These are phyloP conservation scores for Crithidia bombi DNA, from an alignment of 208 protist species.

Conservation along the genomic window DNA sequence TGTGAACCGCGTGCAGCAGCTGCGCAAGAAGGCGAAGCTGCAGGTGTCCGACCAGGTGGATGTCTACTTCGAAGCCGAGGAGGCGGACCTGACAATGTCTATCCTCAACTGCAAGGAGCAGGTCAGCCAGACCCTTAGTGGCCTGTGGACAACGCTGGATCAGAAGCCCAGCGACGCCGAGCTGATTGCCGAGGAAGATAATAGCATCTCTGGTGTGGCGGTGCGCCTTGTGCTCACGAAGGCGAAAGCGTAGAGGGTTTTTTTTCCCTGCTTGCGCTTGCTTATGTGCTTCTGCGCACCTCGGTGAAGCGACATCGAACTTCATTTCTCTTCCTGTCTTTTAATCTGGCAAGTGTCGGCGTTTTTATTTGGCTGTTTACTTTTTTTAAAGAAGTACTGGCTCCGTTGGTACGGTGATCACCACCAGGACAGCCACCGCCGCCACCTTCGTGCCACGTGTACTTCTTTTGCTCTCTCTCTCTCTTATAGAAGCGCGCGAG, in stretches of 20 bases:
- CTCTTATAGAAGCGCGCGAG: too few species aligned
- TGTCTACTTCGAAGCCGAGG: conserved; percentile 82
- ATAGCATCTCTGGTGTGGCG: conserved; percentile 77
- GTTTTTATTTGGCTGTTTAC: neutral
- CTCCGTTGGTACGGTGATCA: too few species aligned
- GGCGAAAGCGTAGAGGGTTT: conserved; percentile 10
- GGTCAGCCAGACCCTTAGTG: conserved; percentile 71
- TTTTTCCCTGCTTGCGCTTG: conserved; percentile 2
- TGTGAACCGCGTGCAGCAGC: conserved; percentile 95
- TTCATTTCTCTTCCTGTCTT: neutral
- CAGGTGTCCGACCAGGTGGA: conserved; percentile 67
- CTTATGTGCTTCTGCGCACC: neutral
- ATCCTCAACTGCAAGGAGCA: conserved; percentile 70
- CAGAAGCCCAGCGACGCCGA: conserved; percentile 62
- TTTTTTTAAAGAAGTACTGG: neutral
- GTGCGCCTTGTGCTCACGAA: conserved; percentile 69
- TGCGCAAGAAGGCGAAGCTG: conserved; percentile 96
- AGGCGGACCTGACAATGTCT: conserved; percentile 76
- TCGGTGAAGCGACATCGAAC: neutral
- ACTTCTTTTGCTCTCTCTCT: too few species aligned
- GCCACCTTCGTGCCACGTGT: too few species aligned
- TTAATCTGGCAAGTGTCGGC: neutral
- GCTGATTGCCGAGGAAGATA: conserved; percentile 84
- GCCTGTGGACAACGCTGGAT: conserved; percentile 74
- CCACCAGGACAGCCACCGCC: too few species aligned